These are phyloP conservation scores for Apiospora pterosperma DNA, from an alignment of 2,329 filamentous ascomycete species.

Conservation along the genomic window DNA sequence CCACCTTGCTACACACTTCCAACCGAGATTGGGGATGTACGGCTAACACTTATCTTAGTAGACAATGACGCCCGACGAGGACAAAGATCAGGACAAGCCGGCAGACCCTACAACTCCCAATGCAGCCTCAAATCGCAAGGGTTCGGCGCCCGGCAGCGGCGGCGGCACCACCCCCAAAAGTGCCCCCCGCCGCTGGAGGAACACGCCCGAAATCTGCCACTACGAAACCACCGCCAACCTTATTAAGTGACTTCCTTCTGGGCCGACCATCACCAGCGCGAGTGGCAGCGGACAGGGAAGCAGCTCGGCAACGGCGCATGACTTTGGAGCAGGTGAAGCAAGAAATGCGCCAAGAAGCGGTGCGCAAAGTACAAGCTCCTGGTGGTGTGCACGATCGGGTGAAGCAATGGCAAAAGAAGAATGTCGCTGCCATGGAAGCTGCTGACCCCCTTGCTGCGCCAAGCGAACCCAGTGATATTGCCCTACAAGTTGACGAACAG, in stretches of 20 bases:
- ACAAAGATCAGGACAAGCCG: constrained; percentile 1
- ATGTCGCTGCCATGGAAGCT: constrained; percentile 59
- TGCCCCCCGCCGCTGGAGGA: constrained; percentile 12
- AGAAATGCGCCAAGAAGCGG: constrained; percentile 57
- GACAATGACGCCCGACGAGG: constrained; percentile 5
- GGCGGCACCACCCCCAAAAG: constrained; percentile 18
- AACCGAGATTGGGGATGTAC: not conserved
- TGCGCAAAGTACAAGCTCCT: constrained; percentile 57
- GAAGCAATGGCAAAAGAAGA: constrained; percentile 79
- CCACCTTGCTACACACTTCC: not conserved
- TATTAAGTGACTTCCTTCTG: constrained; percentile 27
- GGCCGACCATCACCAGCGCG: constrained; percentile 45
- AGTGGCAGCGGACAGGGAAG: constrained; percentile 41
- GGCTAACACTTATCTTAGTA: not conserved
- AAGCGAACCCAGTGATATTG: constrained; percentile 59
- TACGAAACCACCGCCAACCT: constrained; percentile 21
- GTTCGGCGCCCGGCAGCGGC: constrained; percentile 6
- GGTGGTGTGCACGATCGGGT: constrained; percentile 75
- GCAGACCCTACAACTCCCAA: not conserved
- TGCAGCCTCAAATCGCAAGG: not conserved
- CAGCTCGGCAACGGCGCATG: constrained; percentile 46
- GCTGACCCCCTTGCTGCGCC: constrained; percentile 49
- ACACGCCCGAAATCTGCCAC: constrained; percentile 25
- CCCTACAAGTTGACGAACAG: constrained; percentile 55
- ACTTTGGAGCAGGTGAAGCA: constrained; percentile 57